Evolutionary conservation across 176 grass and related monocot genomes (phyloP), one percentile per base, ranked within the genome.

Genomic region (Phoenix roebelenii): DNA sequence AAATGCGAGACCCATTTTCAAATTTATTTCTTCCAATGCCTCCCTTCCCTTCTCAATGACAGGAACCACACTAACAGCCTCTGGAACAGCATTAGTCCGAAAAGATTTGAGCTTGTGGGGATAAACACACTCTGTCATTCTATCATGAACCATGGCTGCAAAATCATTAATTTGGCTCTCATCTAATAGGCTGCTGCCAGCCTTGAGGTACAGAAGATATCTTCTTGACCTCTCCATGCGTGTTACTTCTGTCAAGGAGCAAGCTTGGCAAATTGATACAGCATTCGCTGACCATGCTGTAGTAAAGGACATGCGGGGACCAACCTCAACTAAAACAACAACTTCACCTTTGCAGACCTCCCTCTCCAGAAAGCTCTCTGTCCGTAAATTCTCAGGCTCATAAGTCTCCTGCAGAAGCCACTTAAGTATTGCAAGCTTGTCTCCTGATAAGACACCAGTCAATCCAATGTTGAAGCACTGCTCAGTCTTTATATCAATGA

Each of bases 81-180:
- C 90, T 5, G 79, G 85, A 82, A 81, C 57, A 50, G 76, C 67
- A 75, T 69, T 76, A 68, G 85, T 75, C 7, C n/a, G 66, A 62
- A 95, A 95, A 23, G 85, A 81, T 64, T 71, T 55, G 15, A 95
- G 79, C 71, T 74, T 95, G 50, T 52, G 68, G 61, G 79, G 73
- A 77, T 95, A 95, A 32, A 89, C 76, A 49, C 85, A 89, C 39
- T 95, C 90, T 52, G 90, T 95, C 90, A 89, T 95, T 78, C 85
- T 89, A 68, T 95, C 90, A 70, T 95, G 90, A 69, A 95, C 59
- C 70, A 89, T 62, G 18, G 79, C 79, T 61, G 66, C 25, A 12
- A 95, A 95, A 16, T 76, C 77, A 52, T 32, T 81, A 64, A 95
- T 73, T 52, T 86, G 90, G 64, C 39, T 67, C 69, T 78, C 73